These are phyloP conservation scores for Phycomyces blakesleeanus DNA, from an alignment of 192 early-diverging fungal species.

Conservation along the genomic window DNA sequence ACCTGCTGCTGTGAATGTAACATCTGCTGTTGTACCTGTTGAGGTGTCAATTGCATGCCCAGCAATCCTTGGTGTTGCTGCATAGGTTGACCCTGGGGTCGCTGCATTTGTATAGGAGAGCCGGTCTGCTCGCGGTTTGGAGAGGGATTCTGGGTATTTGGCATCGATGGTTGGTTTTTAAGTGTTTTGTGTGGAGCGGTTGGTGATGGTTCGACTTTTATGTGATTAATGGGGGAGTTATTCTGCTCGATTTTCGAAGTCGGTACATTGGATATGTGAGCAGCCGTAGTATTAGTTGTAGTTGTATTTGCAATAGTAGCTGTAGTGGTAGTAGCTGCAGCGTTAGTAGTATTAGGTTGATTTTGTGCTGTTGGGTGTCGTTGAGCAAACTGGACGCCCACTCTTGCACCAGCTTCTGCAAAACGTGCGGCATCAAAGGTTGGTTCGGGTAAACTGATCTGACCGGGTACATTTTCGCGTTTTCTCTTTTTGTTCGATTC, in stretches of 20 bases:
- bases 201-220: slow-evolving; percentile 5
- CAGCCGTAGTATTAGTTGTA: slow-evolving; percentile 7
- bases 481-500: slow-evolving; percentile 34
- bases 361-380: background rate
- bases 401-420: slow-evolving; percentile 17
- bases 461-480: slow-evolving; percentile 33
- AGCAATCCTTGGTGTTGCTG: slow-evolving; percentile 9
- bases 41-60: slow-evolving; percentile 12
- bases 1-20: slow-evolving; percentile 7
- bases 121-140: slow-evolving; percentile 2
- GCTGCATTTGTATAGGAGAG: background rate
- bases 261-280: slow-evolving; percentile 2
- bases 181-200: background rate
- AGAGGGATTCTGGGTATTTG: slow-evolving; percentile 1
- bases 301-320: slow-evolving; percentile 13
- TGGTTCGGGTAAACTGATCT: slow-evolving; percentile 31
- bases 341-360: background rate
- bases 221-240: background rate
- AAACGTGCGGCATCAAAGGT: slow-evolving; percentile 24
- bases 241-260: background rate
- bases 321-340: slow-evolving; percentile 2
- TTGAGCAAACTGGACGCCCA: background rate
- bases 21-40: slow-evolving; percentile 23
- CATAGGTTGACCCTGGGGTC: slow-evolving; percentile 8
- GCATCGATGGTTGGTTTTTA: slow-evolving; percentile 8